Evolutionary conservation across 371 early-diverging fungal genomes (phyloP), one percentile per base, ranked within the genome.

Genomic region (Lichtheimia ornata): DNA sequence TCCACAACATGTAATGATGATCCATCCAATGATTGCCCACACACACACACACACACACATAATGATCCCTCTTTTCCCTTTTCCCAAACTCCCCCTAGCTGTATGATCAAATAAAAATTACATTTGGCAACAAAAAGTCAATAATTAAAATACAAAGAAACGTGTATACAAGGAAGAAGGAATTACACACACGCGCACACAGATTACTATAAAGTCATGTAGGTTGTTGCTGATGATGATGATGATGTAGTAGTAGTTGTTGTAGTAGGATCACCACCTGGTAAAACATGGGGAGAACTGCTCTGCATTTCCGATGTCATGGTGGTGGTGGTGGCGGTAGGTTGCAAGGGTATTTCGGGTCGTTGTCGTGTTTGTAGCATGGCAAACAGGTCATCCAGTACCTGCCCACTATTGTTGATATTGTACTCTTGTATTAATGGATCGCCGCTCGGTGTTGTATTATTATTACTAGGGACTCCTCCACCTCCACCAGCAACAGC

Each of bases 341-440:
- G 67, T 47, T 68, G 64, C 25, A 64, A n/a, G 49, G 69, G 69
- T 53, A 68, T 64, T 25, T 68, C 64, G 20, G 69, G 69, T 24
- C 69, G 56, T 50, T 68, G 69, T 11, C 69, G 69, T 1, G 64
- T 68, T 53, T 68, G 69, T 27, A 68, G 50, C 69, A 68, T 64
- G 22, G 60, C 69, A 58, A 68, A 63, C 15, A 68, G 51, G 47
- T 68, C 69, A 61, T 68, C 69, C 60, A 68, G 64, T 3, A 68
- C 69, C 27, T 68, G 64, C 13, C 62, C 69, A 50, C 61, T 61
- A 50, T 56, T 67, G 30, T 28, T 30, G 40, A 7, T 43, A 30
- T 41, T 45, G 25, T 53, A 20, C 24, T 18, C 50, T 3, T 9
- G 15, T 20, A 15, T 14, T 5, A 30, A 9, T 12, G 22, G 15